Percentiles rank a stretch among this genome's conserved stretches.
phyloP scores from a whole-genome alignment of 495 filamentous ascomycete genomes.

The Penicillium nucicola region DNA sequence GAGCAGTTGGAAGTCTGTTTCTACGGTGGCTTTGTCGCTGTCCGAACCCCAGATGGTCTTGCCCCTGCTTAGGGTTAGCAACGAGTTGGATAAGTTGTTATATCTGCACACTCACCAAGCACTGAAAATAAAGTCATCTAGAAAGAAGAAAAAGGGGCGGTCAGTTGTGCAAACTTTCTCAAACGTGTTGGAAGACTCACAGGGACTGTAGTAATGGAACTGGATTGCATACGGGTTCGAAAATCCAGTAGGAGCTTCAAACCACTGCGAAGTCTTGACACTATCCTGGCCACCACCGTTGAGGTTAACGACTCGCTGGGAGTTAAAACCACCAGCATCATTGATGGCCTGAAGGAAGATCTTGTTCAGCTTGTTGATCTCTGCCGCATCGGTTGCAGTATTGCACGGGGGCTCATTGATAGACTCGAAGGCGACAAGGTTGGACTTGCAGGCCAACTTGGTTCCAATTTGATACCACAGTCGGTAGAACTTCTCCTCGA shows the following conservation, averaged over 20 bases:
- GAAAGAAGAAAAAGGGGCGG: not conserved
- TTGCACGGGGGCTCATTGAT: conserved; percentile 59
- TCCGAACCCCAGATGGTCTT: conserved; percentile 60
- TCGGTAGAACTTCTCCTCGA: conserved; percentile 54
- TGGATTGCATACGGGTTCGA: conserved; percentile 60
- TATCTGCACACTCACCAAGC: conserved; percentile 26
- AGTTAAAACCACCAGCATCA: conserved; percentile 54
- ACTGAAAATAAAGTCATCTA: conserved; percentile 50
- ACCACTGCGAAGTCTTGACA: conserved; percentile 53
- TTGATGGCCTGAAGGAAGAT: conserved; percentile 55
- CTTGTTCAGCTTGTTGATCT: conserved; percentile 55
- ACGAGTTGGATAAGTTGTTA: not conserved
- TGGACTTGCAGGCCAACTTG: conserved; percentile 52
- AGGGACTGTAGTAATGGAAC: conserved; percentile 63
- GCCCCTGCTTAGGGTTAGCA: conserved; percentile 34
- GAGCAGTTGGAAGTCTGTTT: conserved; percentile 49
- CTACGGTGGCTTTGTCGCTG: conserved; percentile 47
- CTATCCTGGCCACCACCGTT: conserved; percentile 50
- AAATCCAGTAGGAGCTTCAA: conserved; percentile 44
- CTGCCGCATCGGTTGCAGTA: conserved; percentile 44
- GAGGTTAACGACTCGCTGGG: conserved; percentile 54
- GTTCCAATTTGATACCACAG: conserved; percentile 60
- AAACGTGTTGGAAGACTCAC: conserved; percentile 24
- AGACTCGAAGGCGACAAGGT: conserved; percentile 55
- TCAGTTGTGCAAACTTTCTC: not conserved